phyloP scores from a whole-genome alignment of 768 basidiomycete genomes.

The Auricularia cornea region DNA sequence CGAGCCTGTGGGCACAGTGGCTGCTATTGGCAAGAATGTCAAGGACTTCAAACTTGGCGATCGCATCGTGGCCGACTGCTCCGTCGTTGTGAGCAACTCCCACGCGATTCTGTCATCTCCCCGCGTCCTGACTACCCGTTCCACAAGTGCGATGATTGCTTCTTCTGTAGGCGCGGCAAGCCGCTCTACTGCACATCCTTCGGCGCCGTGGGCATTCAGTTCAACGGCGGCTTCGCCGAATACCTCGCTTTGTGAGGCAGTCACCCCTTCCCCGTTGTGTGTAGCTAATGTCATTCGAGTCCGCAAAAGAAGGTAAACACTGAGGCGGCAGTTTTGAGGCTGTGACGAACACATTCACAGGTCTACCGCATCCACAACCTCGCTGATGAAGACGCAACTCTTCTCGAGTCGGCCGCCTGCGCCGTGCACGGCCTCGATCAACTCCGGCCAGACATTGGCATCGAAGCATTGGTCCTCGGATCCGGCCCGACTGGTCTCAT shows the following conservation, averaged over 20 bases:
- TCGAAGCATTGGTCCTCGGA: conserved; percentile 77
- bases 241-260: conserved; percentile 70
- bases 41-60: conserved; percentile 70
- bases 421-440: conserved; percentile 91
- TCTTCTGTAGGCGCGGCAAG: conserved; percentile 82
- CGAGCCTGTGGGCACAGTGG: conserved; percentile 64
- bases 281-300: conserved; percentile 22
- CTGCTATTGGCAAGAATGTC: conserved; percentile 73
- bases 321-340: no score
- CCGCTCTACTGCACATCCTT: conserved; percentile 81
- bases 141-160: conserved; percentile 77
- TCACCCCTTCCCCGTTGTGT: not conserved
- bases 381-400: conserved; percentile 77
- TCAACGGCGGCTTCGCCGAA: conserved; percentile 83
- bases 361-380: conserved; percentile 85
- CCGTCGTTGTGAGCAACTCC: conserved; percentile 52
- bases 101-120: conserved; percentile 7
- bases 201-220: conserved; percentile 67
- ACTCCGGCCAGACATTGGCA: conserved; percentile 70
- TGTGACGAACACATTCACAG: no score
- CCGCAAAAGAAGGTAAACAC: conserved; percentile 46
- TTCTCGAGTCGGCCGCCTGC: conserved; percentile 85
- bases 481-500: conserved; percentile 93
- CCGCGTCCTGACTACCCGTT: conserved; percentile 3
- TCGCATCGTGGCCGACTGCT: conserved; percentile 66